Conservation (phyloP, 2,329 filamentous ascomycete genomes). For the Amauroascus niger region DNA sequence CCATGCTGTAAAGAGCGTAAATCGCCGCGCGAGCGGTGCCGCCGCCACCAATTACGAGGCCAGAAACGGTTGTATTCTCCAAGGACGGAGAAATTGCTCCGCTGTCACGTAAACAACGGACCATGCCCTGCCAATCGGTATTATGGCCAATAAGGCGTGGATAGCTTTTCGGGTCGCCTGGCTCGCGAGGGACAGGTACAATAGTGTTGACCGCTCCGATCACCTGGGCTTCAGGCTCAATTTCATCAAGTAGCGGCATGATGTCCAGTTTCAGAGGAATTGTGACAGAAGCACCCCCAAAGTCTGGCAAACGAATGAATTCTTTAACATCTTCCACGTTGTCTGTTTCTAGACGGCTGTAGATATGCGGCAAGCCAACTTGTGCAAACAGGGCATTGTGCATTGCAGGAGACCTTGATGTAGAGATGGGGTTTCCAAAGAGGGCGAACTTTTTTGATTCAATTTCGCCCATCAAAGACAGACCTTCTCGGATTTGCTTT, state of each 20-base stretch:
- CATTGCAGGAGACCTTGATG: constrained; percentile 75
- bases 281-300: constrained; percentile 90
- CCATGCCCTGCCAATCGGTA: constrained; percentile 93
- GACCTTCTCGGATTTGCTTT: constrained; percentile 69
- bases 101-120: constrained; percentile 61
- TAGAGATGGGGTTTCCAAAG: constrained; percentile 74
- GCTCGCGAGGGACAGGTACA: constrained; percentile 45
- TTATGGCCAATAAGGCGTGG: constrained; percentile 68
- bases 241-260: constrained; percentile 66
- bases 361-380: constrained; percentile 75
- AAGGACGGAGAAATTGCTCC: constrained; percentile 52
- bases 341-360: constrained; percentile 65
- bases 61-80: constrained; percentile 40
- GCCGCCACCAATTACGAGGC: constrained; percentile 79
- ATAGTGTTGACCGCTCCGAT: constrained; percentile 97
- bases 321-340: constrained; percentile 50
- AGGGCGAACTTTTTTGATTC: constrained; percentile 69
- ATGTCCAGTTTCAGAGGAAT: constrained; percentile 91
- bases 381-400: constrained; percentile 76
- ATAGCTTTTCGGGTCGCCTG: constrained; percentile 36
- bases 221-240: constrained; percentile 65
- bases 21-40: constrained; percentile 88
- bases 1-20: constrained; percentile 74
- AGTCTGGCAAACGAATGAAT: constrained; percentile 60
- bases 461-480: constrained; percentile 71